phyloP scores from a whole-genome alignment of 345 rosid species.

The Leavenworthia alabamica region DNA sequence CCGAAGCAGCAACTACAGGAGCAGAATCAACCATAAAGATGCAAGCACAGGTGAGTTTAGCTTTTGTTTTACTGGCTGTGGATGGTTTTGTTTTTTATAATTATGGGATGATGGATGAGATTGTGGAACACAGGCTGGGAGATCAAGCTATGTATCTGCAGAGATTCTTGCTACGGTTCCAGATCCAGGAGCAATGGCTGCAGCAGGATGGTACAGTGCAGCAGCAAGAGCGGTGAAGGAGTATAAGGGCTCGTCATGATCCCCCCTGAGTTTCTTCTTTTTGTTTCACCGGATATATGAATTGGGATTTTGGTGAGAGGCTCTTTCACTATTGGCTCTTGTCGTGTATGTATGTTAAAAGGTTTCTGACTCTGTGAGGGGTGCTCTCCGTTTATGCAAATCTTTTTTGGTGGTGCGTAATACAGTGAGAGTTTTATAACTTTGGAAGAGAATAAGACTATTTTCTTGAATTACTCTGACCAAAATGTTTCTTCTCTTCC shows the following conservation, averaged over 20 bases:
- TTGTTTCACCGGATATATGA: neutral
- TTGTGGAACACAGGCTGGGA: constrained; percentile 58
- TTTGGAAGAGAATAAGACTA: constrained; percentile 11
- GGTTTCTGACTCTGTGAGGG: constrained; percentile 21
- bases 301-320: constrained; percentile 23
- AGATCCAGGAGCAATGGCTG: constrained; percentile 95
- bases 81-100: neutral
- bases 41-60: constrained; percentile 77
- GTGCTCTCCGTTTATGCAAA: constrained; percentile 33
- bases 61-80: neutral
- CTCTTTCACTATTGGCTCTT: constrained; percentile 1
- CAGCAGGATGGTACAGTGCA: constrained; percentile 85
- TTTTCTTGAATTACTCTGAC: neutral
- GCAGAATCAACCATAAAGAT: constrained; percentile 82
- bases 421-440: constrained; percentile 27
- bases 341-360: constrained; percentile 23
- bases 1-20: constrained; percentile 76
- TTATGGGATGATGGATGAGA: constrained; percentile 7
- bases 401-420: constrained; percentile 26
- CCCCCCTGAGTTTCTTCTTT: neutral
- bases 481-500: neutral
- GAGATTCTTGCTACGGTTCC: constrained; percentile 63
- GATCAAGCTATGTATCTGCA: constrained; percentile 62
- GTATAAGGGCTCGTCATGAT: constrained; percentile 18
- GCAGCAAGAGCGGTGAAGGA: constrained; percentile 78